A percentile compares a stretch with the other conserved stretches of the same genome.
Evolutionary conservation across 306 rosid genomes (phyloP).

Genomic region (Delonix regia): DNA sequence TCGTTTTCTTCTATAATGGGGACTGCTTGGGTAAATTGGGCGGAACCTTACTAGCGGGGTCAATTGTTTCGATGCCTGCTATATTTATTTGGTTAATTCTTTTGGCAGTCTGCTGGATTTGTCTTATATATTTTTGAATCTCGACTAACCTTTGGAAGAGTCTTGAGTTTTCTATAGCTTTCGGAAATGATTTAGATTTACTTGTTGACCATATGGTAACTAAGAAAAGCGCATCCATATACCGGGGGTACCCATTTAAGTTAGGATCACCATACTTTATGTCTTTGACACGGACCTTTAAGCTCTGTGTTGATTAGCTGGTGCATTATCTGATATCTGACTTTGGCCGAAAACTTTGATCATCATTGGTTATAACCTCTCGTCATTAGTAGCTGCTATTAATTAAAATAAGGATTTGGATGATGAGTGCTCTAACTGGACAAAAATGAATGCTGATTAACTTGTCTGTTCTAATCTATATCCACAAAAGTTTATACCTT

Average conservation of each 20-base stretch:
- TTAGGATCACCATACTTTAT: background rate
- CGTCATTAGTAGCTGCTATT: background rate
- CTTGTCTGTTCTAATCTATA: background rate
- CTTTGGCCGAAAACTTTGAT: background rate
- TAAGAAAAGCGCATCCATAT: background rate
- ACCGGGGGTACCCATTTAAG: background rate
- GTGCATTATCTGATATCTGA: background rate
- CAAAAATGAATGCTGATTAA: background rate
- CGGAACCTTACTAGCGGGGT: background rate
- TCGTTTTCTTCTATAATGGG: slow-evolving; percentile 27
- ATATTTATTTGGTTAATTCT: background rate
- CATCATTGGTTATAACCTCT: background rate
- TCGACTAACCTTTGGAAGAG: background rate
- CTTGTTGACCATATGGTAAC: background rate
- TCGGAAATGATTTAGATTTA: background rate
- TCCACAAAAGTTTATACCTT: background rate
- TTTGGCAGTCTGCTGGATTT: background rate
- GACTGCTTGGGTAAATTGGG: slow-evolving; percentile 17
- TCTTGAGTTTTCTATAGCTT: background rate
- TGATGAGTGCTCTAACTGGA: background rate
- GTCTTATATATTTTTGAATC: background rate
- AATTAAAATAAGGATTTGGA: background rate
- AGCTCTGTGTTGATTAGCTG: slow-evolving; percentile 2
- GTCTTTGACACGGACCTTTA: background rate
- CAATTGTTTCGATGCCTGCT: background rate